phyloP scores from a whole-genome alignment of 2,329 filamentous ascomycete genomes.

The Seiridium unicorne region DNA sequence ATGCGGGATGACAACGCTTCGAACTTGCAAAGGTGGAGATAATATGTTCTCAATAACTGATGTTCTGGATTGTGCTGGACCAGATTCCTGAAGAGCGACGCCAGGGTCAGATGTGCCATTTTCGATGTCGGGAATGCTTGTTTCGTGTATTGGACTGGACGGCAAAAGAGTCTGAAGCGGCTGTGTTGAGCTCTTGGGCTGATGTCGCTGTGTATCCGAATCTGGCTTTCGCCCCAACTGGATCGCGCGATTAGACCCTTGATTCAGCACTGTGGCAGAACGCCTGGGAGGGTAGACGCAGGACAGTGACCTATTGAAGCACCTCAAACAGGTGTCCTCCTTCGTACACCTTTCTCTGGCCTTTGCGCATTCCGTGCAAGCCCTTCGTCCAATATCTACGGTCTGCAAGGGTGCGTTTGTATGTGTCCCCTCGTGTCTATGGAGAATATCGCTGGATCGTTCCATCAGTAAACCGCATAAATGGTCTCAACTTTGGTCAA shows the following conservation, averaged over 20 bases:
- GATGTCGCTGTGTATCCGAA: not conserved
- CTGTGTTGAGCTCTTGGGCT: no score
- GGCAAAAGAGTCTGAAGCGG: no score
- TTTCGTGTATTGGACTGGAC: not conserved
- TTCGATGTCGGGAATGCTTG: not conserved
- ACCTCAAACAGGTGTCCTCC: conserved; percentile 24
- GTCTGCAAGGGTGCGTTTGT: conserved; percentile 15
- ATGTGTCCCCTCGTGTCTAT: conserved; percentile 9
- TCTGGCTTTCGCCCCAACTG: not conserved
- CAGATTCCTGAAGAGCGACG: not conserved
- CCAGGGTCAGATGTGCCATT: not conserved
- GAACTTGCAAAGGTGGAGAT: not conserved
- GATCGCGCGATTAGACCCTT: not conserved
- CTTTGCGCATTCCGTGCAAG: conserved; percentile 25
- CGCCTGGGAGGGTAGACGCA: conserved; percentile 21
- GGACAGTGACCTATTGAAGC: conserved; percentile 19
- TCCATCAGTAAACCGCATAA: no score
- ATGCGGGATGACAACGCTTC: not conserved
- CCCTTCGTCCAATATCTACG: conserved; percentile 19
- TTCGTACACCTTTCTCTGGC: conserved; percentile 26
- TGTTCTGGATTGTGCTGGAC: not conserved
- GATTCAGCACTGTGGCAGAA: not conserved
- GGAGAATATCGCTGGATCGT: not conserved
- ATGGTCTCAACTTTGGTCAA: not conserved
- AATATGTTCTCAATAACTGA: not conserved